phyloP scores from a whole-genome alignment of 192 early-diverging fungal species.

The Jimgerdemannia flammicorona region DNA sequence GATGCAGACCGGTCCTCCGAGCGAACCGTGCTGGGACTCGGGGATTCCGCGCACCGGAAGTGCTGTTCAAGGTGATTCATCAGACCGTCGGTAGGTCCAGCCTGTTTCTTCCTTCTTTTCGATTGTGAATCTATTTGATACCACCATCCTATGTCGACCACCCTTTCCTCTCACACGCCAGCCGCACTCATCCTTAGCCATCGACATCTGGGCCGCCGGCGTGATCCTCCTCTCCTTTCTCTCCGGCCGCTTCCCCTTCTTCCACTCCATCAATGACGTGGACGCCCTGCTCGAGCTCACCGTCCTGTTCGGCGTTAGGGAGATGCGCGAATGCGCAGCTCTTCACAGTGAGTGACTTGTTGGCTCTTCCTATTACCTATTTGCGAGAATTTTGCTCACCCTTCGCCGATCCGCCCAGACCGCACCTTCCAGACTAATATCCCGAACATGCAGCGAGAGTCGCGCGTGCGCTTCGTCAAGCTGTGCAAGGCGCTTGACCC shows the following conservation, averaged over 20 bases:
- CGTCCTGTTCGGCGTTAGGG: slow-evolving; percentile 68
- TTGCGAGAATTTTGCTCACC: not conserved
- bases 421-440: slow-evolving; percentile 55
- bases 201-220: slow-evolving; percentile 93
- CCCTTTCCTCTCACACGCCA: too few species aligned
- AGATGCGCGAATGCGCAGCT: slow-evolving; percentile 69
- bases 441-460: slow-evolving; percentile 25
- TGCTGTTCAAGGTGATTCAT: slow-evolving; percentile 71
- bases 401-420: slow-evolving; percentile 27
- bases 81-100: slow-evolving; percentile 67
- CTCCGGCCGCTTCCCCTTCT: slow-evolving; percentile 85
- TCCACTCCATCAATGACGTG: slow-evolving; percentile 79
- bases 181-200: slow-evolving; percentile 34
- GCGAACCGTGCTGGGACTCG: slow-evolving; percentile 90
- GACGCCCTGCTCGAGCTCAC: slow-evolving; percentile 87
- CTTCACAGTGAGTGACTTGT: slow-evolving; percentile 48
- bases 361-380: not conserved
- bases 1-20: slow-evolving; percentile 50
- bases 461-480: slow-evolving; percentile 24
- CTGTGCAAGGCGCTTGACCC: slow-evolving; percentile 39
- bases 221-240: slow-evolving; percentile 81
- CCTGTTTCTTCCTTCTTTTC: not conserved
- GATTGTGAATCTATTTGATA: not conserved
- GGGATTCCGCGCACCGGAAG: slow-evolving; percentile 93
- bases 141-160: not conserved